Base-by-base conservation (phyloP, 371 early-diverging fungal genomes). In the Pancytospora philotis region DNA sequence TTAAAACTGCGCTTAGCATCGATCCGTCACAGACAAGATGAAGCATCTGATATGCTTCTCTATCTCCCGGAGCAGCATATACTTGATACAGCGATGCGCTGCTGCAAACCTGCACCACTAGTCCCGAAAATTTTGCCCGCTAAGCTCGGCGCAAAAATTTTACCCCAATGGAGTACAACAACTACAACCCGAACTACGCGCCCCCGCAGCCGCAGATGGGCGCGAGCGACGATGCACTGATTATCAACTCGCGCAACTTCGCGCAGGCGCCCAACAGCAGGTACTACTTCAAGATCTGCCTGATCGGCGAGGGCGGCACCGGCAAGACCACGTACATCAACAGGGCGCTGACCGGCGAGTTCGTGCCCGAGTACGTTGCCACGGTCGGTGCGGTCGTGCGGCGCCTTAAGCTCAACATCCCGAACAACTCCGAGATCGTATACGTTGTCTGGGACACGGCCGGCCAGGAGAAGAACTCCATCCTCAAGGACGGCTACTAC, bases 241-340 rank as follows among this genome's bases (percentile, higher is more conserved):
- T n/a, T n/a, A n/a, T n/a, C n/a, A n/a, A n/a, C n/a, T n/a, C n/a
- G n/a, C n/a, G n/a, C n/a, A n/a, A n/a, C n/a, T n/a, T n/a, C n/a
- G n/a, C n/a, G n/a, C n/a, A n/a, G 28, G 22, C 3, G 28, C 67
- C 67, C 38, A 57, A 57, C 19, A 55, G 3, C 2, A 22, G 16
- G 6, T 62, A 66, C 37, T 72, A 72, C 65, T 80, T 57, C 53
- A 82, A 83, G 55, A 48, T 83, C 57, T 79, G 81, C 61, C 67
- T 86, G 84, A 93, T 97, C 79, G 98, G 98, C 72, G 98, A 98
- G 83, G 98, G 98, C 83, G 97, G 98, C 84, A 94, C 95, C 66
- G 98, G 98, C 74, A 98, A 99, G 85, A 99, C 99, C 74, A 97
- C 99, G 71, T 98, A 93, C 79, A 94, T 97, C 74, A 95, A 98